Evolutionary conservation across 305 asterid genomes (phyloP).

Genomic region (Solanum hybrid): DNA sequence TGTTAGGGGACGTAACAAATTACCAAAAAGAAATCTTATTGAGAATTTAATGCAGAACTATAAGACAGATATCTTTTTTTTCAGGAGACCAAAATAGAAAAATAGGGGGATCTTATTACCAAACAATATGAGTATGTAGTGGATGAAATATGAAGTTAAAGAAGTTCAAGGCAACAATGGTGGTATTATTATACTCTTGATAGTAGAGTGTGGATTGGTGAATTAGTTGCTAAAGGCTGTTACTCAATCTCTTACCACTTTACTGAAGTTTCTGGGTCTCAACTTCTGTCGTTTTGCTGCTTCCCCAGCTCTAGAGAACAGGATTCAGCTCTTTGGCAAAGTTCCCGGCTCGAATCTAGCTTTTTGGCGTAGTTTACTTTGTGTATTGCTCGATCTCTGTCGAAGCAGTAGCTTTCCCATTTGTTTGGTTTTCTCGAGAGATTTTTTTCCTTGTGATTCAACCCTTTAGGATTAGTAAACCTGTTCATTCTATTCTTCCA

Average conservation of each 20-base stretch:
- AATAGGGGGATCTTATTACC: neutral
- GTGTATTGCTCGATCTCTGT: neutral
- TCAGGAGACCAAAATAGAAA: neutral
- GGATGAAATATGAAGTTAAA: neutral
- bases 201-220: neutral
- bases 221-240: neutral
- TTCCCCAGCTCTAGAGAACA: neutral
- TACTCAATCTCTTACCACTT: neutral
- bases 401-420: neutral
- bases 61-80: neutral
- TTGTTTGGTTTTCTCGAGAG: neutral
- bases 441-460: neutral
- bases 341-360: neutral
- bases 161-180: neutral
- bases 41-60: neutral
- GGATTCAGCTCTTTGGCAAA: neutral
- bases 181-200: neutral
- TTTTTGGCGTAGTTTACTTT: neutral
- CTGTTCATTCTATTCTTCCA: neutral
- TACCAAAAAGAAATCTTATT: neutral
- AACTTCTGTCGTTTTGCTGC: neutral
- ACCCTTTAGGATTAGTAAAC: neutral
- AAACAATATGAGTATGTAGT: neutral
- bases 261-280: neutral
- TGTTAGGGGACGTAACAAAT: neutral